phyloP scores from a whole-genome alignment of 805 yeast species.

The Helenozyma baotianmanensis region DNA sequence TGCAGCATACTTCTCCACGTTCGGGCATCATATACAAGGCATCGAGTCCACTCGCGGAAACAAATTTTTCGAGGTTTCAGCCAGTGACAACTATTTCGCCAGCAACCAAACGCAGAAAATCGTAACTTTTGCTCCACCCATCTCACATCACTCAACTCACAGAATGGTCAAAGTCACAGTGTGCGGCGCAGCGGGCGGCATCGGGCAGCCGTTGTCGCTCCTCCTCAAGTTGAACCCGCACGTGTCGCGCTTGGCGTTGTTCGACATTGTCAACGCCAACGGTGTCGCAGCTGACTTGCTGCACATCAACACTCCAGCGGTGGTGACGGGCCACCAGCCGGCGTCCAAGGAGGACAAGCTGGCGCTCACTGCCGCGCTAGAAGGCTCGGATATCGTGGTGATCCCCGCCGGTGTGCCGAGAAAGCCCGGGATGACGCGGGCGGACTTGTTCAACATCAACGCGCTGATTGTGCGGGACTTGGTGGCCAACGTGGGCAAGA shows the following conservation, averaged over 20 bases:
- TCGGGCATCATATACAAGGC: no score
- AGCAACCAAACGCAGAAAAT: not conserved
- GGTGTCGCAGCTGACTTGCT: conserved; percentile 46
- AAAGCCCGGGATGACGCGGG: conserved; percentile 47
- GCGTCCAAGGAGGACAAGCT: conserved; percentile 31
- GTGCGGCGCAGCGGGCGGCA: conserved; percentile 48
- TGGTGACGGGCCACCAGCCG: conserved; percentile 40
- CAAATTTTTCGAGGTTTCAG: no score
- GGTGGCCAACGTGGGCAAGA: conserved; percentile 35
- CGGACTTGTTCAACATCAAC: conserved; percentile 43
- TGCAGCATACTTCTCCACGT: no score
- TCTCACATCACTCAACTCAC: not conserved
- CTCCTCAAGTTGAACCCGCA: conserved; percentile 37
- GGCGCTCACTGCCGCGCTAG: conserved; percentile 35
- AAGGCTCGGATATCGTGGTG: conserved; percentile 35
- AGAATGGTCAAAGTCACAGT: conserved; percentile 43
- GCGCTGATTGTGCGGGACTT: conserved; percentile 42
- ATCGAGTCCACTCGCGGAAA: no score
- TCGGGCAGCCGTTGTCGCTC: conserved; percentile 44
- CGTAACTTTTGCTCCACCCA: no score
- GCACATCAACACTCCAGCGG: conserved; percentile 38
- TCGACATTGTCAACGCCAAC: conserved; percentile 41
- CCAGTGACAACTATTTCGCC: not conserved
- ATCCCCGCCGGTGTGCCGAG: conserved; percentile 48
- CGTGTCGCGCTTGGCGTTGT: conserved; percentile 37